Base-by-base conservation (phyloP, 2,329 filamentous ascomycete genomes). In the Onygenales sp. region DNA sequence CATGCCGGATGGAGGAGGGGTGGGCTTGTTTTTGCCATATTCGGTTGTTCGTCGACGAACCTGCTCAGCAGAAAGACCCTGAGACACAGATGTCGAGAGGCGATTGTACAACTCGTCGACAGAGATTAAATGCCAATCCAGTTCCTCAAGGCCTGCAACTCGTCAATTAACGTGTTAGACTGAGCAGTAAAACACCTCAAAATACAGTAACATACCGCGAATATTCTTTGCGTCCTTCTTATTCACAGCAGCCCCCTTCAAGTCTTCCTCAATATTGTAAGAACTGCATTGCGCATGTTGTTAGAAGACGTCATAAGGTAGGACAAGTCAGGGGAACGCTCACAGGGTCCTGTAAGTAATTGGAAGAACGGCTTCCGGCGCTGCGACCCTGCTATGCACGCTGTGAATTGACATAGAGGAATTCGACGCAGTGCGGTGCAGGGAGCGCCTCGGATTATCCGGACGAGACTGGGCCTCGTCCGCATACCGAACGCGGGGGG, bases 41-140 rank as follows among this genome's bases (percentile, higher is more conserved):
- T 85, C 74, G 43, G 72, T 72, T 6, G 80, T 64, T 39, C 80
- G 77, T 27, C 77, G 74, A 40, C 74, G 70, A 48, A 77, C 77
- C 61, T 85, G 79, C 9, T 83, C 76, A 4, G 66, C 61, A 0
- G 83, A 84, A 1, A 90, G 76, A 49, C 86, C 86, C 51, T 77
- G 69, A 1, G 67, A 67, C 11, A 74, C 63, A 11, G 82, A 83
- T 5, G 78, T 80, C 1, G 76, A 75, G 36, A 87, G 76, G 31
- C 83, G 78, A 32, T 74, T 73, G 54, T 78, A 74, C n/a, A 87
- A 70, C 54, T 86, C 81, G 6, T 80, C 72, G 10, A 75, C 62
- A 0, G 79, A 66, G 9, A 86, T 69, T 0, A 71, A 81, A 65
- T 89, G 86, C 83, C 85, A 87, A 61, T 87, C 82, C 33, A 87